A percentile compares a stretch with the other conserved stretches of the same genome.
These are phyloP conservation scores for Trichophyton benhamiae DNA, from an alignment of 2,329 filamentous ascomycete genomes.

Conservation along the genomic window DNA sequence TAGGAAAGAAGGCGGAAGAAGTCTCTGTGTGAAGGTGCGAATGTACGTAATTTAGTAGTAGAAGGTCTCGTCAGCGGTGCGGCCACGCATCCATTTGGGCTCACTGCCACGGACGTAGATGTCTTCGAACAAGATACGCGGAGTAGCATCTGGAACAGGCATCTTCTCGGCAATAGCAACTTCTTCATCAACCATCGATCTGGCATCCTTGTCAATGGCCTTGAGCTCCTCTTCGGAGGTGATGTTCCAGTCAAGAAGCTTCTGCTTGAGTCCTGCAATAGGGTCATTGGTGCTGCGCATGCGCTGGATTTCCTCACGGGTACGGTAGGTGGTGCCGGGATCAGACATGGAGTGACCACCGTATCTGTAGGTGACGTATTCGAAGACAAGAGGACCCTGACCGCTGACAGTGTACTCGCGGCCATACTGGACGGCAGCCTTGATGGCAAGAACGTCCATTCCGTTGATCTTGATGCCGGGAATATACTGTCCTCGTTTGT, in stretches of 20 bases:
- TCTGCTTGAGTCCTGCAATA: slow-evolving; percentile 95
- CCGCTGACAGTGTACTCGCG: slow-evolving; percentile 73
- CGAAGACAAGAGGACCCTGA: slow-evolving; percentile 88
- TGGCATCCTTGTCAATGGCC: slow-evolving; percentile 85
- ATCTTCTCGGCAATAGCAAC: slow-evolving; percentile 84
- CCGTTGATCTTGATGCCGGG: slow-evolving; percentile 98
- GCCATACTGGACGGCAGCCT: slow-evolving; percentile 87
- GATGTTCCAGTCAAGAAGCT: slow-evolving; percentile 91
- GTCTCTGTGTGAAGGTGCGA: neutral
- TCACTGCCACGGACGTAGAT: slow-evolving; percentile 85
- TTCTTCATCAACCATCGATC: slow-evolving; percentile 73
- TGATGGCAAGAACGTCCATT: slow-evolving; percentile 97
- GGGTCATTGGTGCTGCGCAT: slow-evolving; percentile 99
- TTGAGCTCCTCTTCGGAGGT: slow-evolving; percentile 92
- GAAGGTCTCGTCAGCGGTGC: slow-evolving; percentile 84
- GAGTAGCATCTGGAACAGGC: slow-evolving; percentile 62
- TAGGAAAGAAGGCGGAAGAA: neutral
- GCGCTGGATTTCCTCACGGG: slow-evolving; percentile 97
- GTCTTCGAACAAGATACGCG: slow-evolving; percentile 85
- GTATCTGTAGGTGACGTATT: slow-evolving; percentile 99
- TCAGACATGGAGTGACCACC: slow-evolving; percentile 99
- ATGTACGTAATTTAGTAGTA: slow-evolving; percentile 46
- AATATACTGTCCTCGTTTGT: slow-evolving; percentile 99
- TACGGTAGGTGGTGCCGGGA: slow-evolving; percentile 97
- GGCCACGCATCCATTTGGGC: slow-evolving; percentile 75